Conservation (phyloP, 768 basidiomycete species). For the Suillus subluteus region DNA sequence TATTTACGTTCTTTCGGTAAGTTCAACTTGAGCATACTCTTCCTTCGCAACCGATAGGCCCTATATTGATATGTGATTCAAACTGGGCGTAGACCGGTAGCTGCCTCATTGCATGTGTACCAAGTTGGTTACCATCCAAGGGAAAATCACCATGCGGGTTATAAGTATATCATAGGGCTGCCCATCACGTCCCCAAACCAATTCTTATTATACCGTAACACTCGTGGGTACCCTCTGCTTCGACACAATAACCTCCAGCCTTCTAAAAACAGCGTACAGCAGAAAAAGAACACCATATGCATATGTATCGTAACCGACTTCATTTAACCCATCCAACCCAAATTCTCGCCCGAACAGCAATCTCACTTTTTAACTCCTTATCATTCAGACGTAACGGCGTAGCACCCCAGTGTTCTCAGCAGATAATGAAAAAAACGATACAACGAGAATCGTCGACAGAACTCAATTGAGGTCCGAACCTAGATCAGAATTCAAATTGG, state of each 20-base stretch:
- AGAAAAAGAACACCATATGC: not conserved
- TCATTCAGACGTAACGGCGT: constrained; percentile 14
- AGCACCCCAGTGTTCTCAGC: not conserved
- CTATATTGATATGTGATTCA: not conserved
- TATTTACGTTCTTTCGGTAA: not conserved
- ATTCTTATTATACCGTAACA: constrained; percentile 1
- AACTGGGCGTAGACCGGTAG: not conserved
- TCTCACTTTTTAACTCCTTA: constrained; percentile 15
- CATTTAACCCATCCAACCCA: constrained; percentile 3
- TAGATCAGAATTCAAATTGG: not conserved
- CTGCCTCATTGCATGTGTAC: constrained; percentile 2
- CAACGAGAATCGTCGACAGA: not conserved
- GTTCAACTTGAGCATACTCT: not conserved
- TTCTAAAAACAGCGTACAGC: constrained; percentile 10
- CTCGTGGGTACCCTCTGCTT: constrained; percentile 14
- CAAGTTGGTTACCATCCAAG: not conserved
- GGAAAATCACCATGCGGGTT: not conserved
- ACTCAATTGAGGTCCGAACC: not conserved
- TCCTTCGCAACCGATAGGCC: constrained; percentile 4
- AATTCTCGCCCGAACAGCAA: not conserved
- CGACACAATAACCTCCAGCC: constrained; percentile 1
- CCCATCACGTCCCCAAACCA: not conserved
- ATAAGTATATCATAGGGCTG: not conserved
- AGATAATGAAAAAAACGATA: constrained; percentile 2
- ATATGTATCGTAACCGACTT: constrained; percentile 8